Percentiles rank a stretch among this genome's conserved stretches.
Evolutionary conservation across 345 rosid species (phyloP).

Genomic region (Viola odorata): DNA sequence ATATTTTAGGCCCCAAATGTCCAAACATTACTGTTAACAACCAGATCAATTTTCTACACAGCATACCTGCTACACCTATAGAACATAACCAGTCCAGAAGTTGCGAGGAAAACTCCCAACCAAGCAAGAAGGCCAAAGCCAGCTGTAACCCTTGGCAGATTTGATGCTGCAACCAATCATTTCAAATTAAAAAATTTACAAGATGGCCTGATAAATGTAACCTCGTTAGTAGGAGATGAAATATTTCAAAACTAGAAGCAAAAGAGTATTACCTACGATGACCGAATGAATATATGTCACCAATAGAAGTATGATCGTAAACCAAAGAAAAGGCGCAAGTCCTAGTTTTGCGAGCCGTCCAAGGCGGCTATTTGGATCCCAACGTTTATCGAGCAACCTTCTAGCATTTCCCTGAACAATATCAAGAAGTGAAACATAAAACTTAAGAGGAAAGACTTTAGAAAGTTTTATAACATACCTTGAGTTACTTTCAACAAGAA

Average conservation of each 20-base stretch:
- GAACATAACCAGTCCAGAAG: conserved; percentile 67
- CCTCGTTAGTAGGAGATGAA: conserved; percentile 15
- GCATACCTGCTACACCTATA: conserved; percentile 91
- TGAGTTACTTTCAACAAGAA: neutral
- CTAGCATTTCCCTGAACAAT: conserved; percentile 85
- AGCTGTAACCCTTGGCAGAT: conserved; percentile 69
- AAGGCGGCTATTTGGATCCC: conserved; percentile 59
- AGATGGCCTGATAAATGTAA: neutral
- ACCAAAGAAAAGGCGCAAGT: conserved; percentile 83
- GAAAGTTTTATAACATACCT: neutral
- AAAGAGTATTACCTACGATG: conserved; percentile 49
- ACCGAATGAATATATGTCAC: conserved; percentile 66
- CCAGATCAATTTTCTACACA: neutral
- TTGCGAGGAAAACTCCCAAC: conserved; percentile 71
- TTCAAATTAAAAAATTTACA: neutral
- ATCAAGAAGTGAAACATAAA: conserved; percentile 8
- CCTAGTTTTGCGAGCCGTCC: conserved; percentile 80
- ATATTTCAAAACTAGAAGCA: conserved; percentile 11
- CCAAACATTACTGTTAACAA: neutral
- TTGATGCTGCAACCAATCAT: conserved; percentile 47
- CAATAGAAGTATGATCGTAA: conserved; percentile 55
- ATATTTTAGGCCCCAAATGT: neutral
- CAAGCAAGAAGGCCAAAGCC: conserved; percentile 81
- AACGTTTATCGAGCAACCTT: conserved; percentile 76
- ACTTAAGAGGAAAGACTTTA: neutral